Evolutionary conservation across 345 rosid genomes (phyloP).

Genomic region (Eucalyptus tenuipes): DNA sequence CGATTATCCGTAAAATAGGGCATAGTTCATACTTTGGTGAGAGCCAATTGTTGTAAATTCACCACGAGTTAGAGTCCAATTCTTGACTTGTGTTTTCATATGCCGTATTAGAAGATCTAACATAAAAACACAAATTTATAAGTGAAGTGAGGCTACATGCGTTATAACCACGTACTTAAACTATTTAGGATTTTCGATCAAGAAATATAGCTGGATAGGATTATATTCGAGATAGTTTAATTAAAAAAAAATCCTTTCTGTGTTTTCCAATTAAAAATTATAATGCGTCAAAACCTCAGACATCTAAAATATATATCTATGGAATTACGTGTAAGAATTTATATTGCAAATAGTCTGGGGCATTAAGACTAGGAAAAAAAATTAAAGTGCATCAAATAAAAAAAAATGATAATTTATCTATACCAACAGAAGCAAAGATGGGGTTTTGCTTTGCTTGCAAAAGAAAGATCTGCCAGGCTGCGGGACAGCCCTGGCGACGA

Average conservation of each 20-base stretch:
- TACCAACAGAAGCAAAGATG: not conserved
- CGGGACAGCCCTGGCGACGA: not conserved
- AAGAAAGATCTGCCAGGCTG: not conserved
- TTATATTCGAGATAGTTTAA: no score
- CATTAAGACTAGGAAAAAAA: not conserved
- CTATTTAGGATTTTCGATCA: not conserved
- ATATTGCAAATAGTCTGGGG: not conserved
- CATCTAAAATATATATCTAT: not conserved
- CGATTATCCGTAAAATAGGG: not conserved
- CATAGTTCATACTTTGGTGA: not conserved
- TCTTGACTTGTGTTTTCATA: not conserved
- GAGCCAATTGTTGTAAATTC: not conserved
- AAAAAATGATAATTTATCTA: not conserved
- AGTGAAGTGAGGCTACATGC: not conserved
- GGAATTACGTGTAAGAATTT: not conserved
- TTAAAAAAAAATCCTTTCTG: not conserved
- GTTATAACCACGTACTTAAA: not conserved
- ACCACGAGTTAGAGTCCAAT: not conserved
- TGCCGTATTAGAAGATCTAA: not conserved
- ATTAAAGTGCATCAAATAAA: not conserved
- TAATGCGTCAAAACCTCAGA: no score
- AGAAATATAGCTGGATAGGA: not conserved
- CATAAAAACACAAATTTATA: not conserved
- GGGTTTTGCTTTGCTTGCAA: not conserved
- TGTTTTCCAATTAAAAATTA: not conserved